Base-by-base conservation (phyloP, 164 flowering plant genomes). In the Umbellularia californica region DNA sequence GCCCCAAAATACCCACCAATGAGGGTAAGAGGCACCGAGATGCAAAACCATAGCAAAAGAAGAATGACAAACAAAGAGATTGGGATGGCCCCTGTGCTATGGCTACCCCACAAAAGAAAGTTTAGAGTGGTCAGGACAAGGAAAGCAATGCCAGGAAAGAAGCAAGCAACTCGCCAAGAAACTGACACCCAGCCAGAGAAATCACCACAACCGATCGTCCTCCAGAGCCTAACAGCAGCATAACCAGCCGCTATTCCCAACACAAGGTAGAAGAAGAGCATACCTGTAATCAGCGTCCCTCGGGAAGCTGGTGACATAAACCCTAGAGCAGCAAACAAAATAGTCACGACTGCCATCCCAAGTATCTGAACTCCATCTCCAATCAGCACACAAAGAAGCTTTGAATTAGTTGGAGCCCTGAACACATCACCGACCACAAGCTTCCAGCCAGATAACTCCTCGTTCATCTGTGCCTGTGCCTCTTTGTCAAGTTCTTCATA, bases 401-500 rank as follows among this genome's bases (percentile, higher is more conserved):
- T 51, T 9, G 95, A 75, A 78, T 85, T 77, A 28, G 69, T 66
- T n/a, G 95, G 97, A 47, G 93, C 88, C 47, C 95, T 87, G 79
- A 92, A 92, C 62, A 90, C 95, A 86, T 92, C 97, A 7, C 87
- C 95, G 5, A 92, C 97, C 55, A 90, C 95, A 74, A 92, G 91
- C 79, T 92, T 92, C 97, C 97, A 92, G 14, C 97, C 97, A 1
- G 95, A 90, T 63, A 92, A 77, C 84, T 92, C 97, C 85, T 92
- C 97, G 64, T 89, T 90, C 94, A 92, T 92, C 81, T 89, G 94
- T 47, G 97, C 94, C 78, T 92, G 97, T 58, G 95, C 95, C 80
- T 92, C 97, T 87, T 90, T 90, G 80, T 92, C 97, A 50, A 92
- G 87, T 81, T 92, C 95, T 80, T 92, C 97, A 79, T 92, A 92